Evolutionary conservation across 305 asterid genomes (phyloP).

Genomic region (Fraxinus paxiana): DNA sequence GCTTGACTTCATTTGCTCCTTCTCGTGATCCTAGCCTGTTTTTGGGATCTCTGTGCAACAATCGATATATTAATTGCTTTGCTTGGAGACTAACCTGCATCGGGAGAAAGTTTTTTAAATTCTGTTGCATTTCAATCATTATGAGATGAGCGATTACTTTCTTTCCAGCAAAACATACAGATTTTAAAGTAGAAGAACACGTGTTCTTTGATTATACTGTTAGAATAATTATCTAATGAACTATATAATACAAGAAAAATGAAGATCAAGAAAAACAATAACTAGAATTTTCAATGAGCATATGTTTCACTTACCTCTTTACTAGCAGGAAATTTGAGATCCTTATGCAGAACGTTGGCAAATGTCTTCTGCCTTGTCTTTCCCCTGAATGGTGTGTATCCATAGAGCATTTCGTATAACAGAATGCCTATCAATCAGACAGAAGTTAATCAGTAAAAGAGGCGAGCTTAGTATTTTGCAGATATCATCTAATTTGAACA

Average conservation of each 20-base stretch:
- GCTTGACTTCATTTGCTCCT: constrained; percentile 89
- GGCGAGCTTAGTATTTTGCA: neutral
- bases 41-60: constrained; percentile 91
- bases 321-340: constrained; percentile 76
- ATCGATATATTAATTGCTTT: constrained; percentile 75
- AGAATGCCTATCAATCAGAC: constrained; percentile 62
- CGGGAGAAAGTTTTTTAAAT: constrained; percentile 5
- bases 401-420: constrained; percentile 86
- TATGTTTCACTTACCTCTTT: constrained; percentile 48
- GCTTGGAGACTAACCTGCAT: constrained; percentile 80
- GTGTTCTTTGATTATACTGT: neutral
- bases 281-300: neutral
- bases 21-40: constrained; percentile 84
- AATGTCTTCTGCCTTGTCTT: constrained; percentile 98
- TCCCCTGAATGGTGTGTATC: constrained; percentile 95
- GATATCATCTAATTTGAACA: neutral
- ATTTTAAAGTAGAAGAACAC: neutral
- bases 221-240: neutral
- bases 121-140: neutral
- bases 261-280: neutral
- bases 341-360: constrained; percentile 81
- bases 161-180: neutral
- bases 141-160: neutral
- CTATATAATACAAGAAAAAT: neutral
- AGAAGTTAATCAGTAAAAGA: neutral